phyloP scores from a whole-genome alignment of 73 alveolate species.

The Symbiodinium pilosum region DNA sequence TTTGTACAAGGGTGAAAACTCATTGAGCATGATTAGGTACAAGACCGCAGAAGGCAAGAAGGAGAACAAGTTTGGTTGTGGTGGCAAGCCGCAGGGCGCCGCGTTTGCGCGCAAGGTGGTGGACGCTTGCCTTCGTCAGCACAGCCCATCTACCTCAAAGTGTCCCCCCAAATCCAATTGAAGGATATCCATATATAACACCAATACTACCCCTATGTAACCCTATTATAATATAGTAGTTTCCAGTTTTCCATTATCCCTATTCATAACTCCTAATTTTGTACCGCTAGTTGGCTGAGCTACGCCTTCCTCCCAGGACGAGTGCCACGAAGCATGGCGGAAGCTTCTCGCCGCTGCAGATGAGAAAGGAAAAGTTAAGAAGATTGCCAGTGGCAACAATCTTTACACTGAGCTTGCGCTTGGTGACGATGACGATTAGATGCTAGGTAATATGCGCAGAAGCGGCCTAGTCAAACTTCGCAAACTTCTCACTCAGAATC shows the following conservation, averaged over 20 bases:
- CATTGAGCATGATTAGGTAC: conserved; percentile 40
- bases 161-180: too few relatives aligned
- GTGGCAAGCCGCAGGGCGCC: conserved; percentile 95
- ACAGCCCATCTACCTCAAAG: too few relatives aligned
- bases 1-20: too few relatives aligned
- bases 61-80: conserved; percentile 96
- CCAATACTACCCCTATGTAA: too few relatives aligned
- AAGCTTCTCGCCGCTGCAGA: conserved; percentile 81
- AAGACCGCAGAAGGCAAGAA: conserved; percentile 97
- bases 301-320: conserved; percentile 1
- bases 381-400: conserved; percentile 85
- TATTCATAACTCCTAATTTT: too few relatives aligned
- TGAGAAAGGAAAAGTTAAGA: conserved; percentile 84
- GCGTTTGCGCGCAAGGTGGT: conserved; percentile 78
- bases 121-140: too few relatives aligned
- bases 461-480: too few relatives aligned
- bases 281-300: neutral
- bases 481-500: neutral
- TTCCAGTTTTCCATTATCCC: too few relatives aligned
- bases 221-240: too few relatives aligned
- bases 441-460: too few relatives aligned
- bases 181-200: too few relatives aligned
- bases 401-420: conserved; percentile 75
- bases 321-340: conserved; percentile 62
- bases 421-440: neutral